Evolutionary conservation across 2,329 filamentous ascomycete species (phyloP), one percentile per base, ranked within the genome.

Genomic region (Verticillium klebahnii): DNA sequence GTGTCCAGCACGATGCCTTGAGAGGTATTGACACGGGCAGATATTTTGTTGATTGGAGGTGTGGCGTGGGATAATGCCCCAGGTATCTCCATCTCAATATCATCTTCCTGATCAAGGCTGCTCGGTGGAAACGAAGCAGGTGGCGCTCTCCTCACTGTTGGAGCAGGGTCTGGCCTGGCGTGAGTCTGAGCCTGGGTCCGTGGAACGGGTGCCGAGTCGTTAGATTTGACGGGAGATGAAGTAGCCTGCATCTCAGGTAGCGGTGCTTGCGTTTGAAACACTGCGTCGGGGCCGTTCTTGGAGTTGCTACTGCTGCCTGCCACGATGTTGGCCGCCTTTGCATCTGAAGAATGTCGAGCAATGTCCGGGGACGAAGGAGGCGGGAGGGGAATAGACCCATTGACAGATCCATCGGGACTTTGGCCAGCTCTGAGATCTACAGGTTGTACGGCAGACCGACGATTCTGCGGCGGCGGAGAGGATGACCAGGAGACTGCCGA

Each of bases 41-140:
- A 61, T 6, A 56, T 34, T 32, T 37, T 60, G 50, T 62, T 64
- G 45, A 65, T 56, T 7, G 62, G 62, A 12, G 63, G 60, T n/a
- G 60, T 65, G 29, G 61, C 62, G 56, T 60, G 58, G 15, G 23
- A n/a, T n/a, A 65, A 58, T 12, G 56, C 72, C 40, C 70, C 69
- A 1, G 75, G 74, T 5, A 76, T 64, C 39, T 71, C 70, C 56
- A 72, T 70, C 56, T 78, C 77, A n/a, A 77, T 61, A 9, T 76
- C 74, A 15, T 77, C 74, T 25, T 77, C 75, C 9, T 70, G 63
- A 29, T 63, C 65, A 57, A 54, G 65, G 65, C 64, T 66, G 61
- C 64, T 65, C 12, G 62, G 62, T 2, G 64, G 64, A 23, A 64
- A 64, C 23, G 12, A 60, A 36, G 12, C 19, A 23, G n/a, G 45